Base-by-base conservation (phyloP, 495 filamentous ascomycete genomes). In the Neurospora sp. region DNA sequence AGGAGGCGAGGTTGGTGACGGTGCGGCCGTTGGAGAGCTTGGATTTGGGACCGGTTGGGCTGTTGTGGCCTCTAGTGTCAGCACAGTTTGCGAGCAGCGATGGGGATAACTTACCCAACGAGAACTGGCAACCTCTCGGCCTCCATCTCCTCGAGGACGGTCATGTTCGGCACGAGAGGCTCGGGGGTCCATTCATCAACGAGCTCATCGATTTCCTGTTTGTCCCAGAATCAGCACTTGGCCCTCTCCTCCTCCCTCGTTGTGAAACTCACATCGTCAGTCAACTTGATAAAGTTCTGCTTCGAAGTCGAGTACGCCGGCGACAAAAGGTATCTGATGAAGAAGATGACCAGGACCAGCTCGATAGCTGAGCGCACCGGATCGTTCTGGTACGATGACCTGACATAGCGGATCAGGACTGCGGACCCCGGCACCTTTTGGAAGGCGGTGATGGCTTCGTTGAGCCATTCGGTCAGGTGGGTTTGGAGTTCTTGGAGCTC, bases 171-270 rank as follows among this genome's bases (percentile, higher is more conserved):
- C 22, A 97, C 94, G 16, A 99, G 85, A 5, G 96, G 94, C 80
- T 99, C 96, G 0, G 96, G 96, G 3, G 89, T 92, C 96, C 96
- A 99, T 74, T 99, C 96, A 68, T 96, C 95, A 22, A 99, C 93
- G 35, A 98, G 85, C 75, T 99, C 96, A 78, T 99, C 96, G 75
- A 99, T 95, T 82, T 99, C 96, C 87, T 92, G 74, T 69, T 40
- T 44, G 39, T 41, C 69, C 53, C 53, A 61, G 14, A 14, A 61
- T 61, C 27, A 61, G 53, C 53, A 61, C 27, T 61, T 61, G 27
- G 27, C 6, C 53, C 22, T 61, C 53, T 61, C 22, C 12, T 53
- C 40, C 38, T 44, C 59, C 39, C 27, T 39, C 8, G 10, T 16
- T 7, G 37, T 39, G 27, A 9, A 40, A 53, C 76, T 44, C 74